Conservation (phyloP, 768 basidiomycete species). For the Hypsizygus marmoreus region DNA sequence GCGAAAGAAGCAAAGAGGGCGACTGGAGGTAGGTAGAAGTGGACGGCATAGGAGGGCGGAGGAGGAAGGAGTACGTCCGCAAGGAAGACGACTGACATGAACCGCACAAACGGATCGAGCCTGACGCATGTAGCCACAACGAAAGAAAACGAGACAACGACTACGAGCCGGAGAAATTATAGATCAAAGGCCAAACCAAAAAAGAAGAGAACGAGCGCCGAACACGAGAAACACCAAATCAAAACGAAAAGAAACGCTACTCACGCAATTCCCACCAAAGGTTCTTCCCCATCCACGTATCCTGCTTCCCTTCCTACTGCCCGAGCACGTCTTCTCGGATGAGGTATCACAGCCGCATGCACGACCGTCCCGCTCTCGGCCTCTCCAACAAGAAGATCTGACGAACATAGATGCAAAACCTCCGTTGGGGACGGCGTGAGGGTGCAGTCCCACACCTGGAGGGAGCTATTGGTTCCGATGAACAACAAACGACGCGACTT, state of each 20-base stretch:
- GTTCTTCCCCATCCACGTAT: slow-evolving; percentile 27
- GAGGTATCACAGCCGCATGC: slow-evolving; percentile 44
- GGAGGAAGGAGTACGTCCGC: no score
- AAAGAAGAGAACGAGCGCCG: not conserved
- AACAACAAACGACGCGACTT: slow-evolving; percentile 13
- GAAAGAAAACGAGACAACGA: no score
- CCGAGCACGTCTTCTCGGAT: slow-evolving; percentile 11
- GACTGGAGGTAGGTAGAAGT: no score
- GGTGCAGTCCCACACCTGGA: slow-evolving; percentile 67
- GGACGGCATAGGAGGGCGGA: no score
- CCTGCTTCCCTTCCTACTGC: slow-evolving; percentile 21
- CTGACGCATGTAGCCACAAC: no score
- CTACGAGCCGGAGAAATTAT: no score
- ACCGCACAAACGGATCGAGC: no score
- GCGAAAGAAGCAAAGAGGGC: no score
- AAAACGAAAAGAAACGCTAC: no score
- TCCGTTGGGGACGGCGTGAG: slow-evolving; percentile 47
- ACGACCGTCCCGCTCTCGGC: slow-evolving; percentile 17
- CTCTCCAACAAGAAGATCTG: not conserved
- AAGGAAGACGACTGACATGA: no score
- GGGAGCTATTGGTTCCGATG: slow-evolving; percentile 46
- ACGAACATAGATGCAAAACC: slow-evolving; percentile 30
- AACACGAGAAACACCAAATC: no score
- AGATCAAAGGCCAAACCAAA: no score
- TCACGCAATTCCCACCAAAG: slow-evolving; percentile 37